phyloP scores from a whole-genome alignment of 2,329 filamentous ascomycete species.

The Orbilia javanica region DNA sequence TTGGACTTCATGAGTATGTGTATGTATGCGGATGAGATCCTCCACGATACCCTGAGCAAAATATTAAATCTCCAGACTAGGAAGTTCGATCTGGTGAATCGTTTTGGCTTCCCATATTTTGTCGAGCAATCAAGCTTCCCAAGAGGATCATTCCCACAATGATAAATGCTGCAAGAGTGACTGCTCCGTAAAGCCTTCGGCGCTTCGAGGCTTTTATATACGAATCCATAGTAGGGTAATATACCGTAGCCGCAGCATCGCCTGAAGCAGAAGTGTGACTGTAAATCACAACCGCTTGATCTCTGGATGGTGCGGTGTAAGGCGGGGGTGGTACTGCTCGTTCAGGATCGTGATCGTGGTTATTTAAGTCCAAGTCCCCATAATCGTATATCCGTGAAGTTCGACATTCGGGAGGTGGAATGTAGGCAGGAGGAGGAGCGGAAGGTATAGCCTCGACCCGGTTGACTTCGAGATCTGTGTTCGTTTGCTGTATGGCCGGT shows the following conservation, averaged over 20 bases:
- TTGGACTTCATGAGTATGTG: background rate
- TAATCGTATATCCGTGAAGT: conserved; percentile 49
- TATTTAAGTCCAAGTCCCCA: conserved; percentile 24
- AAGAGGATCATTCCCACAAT: conserved; percentile 48
- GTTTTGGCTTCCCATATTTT: conserved; percentile 4
- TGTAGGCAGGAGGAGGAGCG: conserved; percentile 51
- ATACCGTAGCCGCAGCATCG: conserved; percentile 18
- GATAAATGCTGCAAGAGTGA: conserved; percentile 39
- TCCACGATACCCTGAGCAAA: background rate
- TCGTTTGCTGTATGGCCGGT: conserved; percentile 2
- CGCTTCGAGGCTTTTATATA: conserved; percentile 49
- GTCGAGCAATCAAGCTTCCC: conserved; percentile 39
- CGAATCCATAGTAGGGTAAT: conserved; percentile 44
- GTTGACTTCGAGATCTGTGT: conserved; percentile 15
- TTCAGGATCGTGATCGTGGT: conserved; percentile 33
- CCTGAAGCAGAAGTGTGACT: background rate
- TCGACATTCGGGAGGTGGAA: conserved; percentile 48
- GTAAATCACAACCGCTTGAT: conserved; percentile 16
- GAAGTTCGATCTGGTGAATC: background rate
- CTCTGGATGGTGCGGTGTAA: conserved; percentile 31
- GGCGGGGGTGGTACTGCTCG: conserved; percentile 51
- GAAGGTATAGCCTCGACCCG: conserved; percentile 41
- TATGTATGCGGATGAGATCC: background rate
- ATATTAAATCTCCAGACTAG: background rate
- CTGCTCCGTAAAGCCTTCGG: conserved; percentile 38